Percentiles rank a stretch among this genome's conserved stretches.
phyloP scores from a whole-genome alignment of 2,329 filamentous ascomycete species.

The Tolypocladium nubicola region DNA sequence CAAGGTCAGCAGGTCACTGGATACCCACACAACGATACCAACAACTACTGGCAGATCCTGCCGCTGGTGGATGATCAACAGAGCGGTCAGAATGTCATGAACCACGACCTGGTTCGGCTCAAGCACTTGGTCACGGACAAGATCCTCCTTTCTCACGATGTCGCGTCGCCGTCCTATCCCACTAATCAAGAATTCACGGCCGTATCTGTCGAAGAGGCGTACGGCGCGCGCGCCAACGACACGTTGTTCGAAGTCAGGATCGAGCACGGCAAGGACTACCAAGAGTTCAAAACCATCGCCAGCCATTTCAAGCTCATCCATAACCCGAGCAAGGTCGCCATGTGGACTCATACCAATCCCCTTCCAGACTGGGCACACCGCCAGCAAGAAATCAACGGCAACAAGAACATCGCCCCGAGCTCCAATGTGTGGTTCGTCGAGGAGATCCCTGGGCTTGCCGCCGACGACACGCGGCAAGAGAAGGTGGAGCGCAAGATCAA shows the following conservation, averaged over 20 bases:
- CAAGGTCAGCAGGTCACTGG: conserved; percentile 97
- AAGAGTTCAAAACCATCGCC: conserved; percentile 83
- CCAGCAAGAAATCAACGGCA: conserved; percentile 98
- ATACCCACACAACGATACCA: conserved; percentile 96
- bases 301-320: conserved; percentile 95
- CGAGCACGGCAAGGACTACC: conserved; percentile 69
- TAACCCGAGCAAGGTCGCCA: conserved; percentile 87
- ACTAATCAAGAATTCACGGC: conserved; percentile 99
- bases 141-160: conserved; percentile 85
- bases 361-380: conserved; percentile 97
- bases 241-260: conserved; percentile 89
- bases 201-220: conserved; percentile 59
- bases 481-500: conserved; percentile 75
- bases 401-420: conserved; percentile 83
- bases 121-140: conserved; percentile 79
- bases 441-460: conserved; percentile 70
- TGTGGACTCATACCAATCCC: conserved; percentile 95
- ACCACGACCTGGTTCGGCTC: conserved; percentile 78
- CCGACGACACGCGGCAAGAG: conserved; percentile 60
- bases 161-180: conserved; percentile 89
- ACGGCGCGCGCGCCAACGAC: conserved; percentile 68
- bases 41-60: conserved; percentile 95
- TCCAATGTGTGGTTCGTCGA: conserved; percentile 95
- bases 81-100: conserved; percentile 57
- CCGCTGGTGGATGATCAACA: conserved; percentile 52